Conservation (phyloP, 2,329 filamentous ascomycete species). For the Clarireedia monteithiana region DNA sequence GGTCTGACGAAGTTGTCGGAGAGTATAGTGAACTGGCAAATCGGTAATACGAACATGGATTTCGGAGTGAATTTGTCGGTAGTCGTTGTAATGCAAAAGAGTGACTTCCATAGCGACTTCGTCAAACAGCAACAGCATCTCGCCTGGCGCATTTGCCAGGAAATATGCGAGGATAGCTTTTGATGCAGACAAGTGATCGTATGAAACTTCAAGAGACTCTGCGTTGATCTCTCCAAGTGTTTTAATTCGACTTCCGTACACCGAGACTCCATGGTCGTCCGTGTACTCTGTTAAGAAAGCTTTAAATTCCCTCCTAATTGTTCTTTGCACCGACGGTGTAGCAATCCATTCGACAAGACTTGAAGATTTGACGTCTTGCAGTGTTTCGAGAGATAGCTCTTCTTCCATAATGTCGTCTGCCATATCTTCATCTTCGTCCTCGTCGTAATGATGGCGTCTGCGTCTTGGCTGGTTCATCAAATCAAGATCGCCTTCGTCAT, state of each 20-base stretch:
- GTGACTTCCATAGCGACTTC: slow-evolving; percentile 95
- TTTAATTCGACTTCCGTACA: slow-evolving; percentile 89
- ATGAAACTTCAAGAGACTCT: slow-evolving; percentile 92
- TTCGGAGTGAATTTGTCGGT: slow-evolving; percentile 93
- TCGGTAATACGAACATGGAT: slow-evolving; percentile 97
- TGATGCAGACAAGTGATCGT: slow-evolving; percentile 80
- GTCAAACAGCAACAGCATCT: slow-evolving; percentile 93
- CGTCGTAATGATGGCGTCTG: slow-evolving; percentile 84
- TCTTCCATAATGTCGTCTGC: slow-evolving; percentile 92
- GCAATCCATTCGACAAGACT: slow-evolving; percentile 95
- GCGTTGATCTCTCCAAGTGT: slow-evolving; percentile 97
- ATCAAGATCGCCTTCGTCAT: slow-evolving; percentile 78
- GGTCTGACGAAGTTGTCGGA: slow-evolving; percentile 88
- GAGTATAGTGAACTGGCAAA: slow-evolving; percentile 86
- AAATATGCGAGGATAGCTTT: slow-evolving; percentile 96
- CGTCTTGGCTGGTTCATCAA: slow-evolving; percentile 79
- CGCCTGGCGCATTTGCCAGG: slow-evolving; percentile 88
- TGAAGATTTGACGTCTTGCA: slow-evolving; percentile 87
- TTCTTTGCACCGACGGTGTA: slow-evolving; percentile 80
- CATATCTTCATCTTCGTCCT: slow-evolving; percentile 88
- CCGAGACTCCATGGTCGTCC: slow-evolving; percentile 79
- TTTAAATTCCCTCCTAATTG: slow-evolving; percentile 95
- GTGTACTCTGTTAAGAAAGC: slow-evolving; percentile 94
- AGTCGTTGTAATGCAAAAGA: slow-evolving; percentile 92
- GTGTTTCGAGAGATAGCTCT: slow-evolving; percentile 82